Base-by-base conservation (phyloP, 1,284 basidiomycete species). In the Irpex sp. region DNA sequence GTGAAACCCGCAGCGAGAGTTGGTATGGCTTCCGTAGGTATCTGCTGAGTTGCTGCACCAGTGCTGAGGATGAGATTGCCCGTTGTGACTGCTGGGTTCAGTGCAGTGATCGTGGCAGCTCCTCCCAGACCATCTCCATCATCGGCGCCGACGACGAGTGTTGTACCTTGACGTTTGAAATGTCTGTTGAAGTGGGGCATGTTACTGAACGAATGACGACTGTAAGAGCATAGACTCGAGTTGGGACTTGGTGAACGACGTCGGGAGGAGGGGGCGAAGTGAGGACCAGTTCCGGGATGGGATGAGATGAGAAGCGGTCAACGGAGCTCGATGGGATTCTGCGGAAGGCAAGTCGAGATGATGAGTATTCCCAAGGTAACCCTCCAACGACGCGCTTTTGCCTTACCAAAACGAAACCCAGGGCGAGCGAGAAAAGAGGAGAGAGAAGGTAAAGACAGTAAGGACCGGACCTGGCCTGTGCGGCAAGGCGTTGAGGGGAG, bases 151-250 rank as follows among this genome's bases (percentile, higher is more conserved):
- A 61, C 49, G 64, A 64, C 4, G 14, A 21, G 52, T 10, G 23
- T n/a, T 28, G 56, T 18, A 21, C 18, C 33, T 47, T 63, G 62
- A 4, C 62, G 71, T 16, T 67, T 62, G 53, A 42, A 68, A 71
- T 72, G 63, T 39, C 51, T 37, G 39, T 39, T 36, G 36, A 49
- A 55, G 49, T 28, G 59, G 56, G 10, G 58, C 33, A 28, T 58
- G 36, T 59, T 58, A 48, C 7, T 57, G 57, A 73, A 73, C 53
- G 72, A 73, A 64, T 64, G 72, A 68, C 69, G 62, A 66, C 64
- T 65, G 61, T 65, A 65, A 63, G 67, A 68, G 66, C 65, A 64
- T 67, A 66, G 64, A 67, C 67, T 65, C 67, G 65, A 33, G 57
- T 9, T 5, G 33, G 48, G 64, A 58, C 54, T 23, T 16, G 39